A percentile compares a stretch with the other conserved stretches of the same genome.
These are phyloP conservation scores for Suillus variegatus DNA, from an alignment of 768 basidiomycete species.

Conservation along the genomic window DNA sequence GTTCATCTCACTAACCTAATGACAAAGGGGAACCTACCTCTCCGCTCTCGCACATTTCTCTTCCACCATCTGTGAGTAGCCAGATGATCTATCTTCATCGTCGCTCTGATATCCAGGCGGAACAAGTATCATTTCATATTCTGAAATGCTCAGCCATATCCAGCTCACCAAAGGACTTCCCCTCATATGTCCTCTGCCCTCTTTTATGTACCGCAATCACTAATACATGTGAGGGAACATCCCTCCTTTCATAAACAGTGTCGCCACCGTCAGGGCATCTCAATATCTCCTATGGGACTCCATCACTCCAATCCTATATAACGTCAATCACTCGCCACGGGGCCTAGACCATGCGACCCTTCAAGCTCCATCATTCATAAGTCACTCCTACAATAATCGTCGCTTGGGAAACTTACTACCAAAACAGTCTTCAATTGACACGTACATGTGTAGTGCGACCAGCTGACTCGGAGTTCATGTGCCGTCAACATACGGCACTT, in stretches of 20 bases:
- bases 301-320: not conserved
- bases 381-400: not conserved
- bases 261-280: slow-evolving; percentile 1
- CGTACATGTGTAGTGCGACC: slow-evolving; percentile 1
- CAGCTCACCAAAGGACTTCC: not conserved
- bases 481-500: not conserved
- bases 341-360: not conserved
- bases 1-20: slow-evolving; percentile 6
- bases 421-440: not conserved
- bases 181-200: not conserved
- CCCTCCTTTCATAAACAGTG: not conserved
- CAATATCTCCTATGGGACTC: not conserved
- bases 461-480: not conserved
- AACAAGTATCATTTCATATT: not conserved
- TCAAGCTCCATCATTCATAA: not conserved
- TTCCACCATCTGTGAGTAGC: not conserved
- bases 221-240: not conserved
- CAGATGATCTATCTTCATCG: not conserved
- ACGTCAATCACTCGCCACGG: not conserved
- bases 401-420: not conserved
- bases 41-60: not conserved
- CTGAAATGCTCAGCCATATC: not conserved
- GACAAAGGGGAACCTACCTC: not conserved
- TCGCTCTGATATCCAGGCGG: not conserved
- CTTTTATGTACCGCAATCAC: not conserved